Percentiles rank a stretch among this genome's conserved stretches.
Evolutionary conservation across 2,329 filamentous ascomycete genomes (phyloP).

Genomic region (Endocalyx cinctus): DNA sequence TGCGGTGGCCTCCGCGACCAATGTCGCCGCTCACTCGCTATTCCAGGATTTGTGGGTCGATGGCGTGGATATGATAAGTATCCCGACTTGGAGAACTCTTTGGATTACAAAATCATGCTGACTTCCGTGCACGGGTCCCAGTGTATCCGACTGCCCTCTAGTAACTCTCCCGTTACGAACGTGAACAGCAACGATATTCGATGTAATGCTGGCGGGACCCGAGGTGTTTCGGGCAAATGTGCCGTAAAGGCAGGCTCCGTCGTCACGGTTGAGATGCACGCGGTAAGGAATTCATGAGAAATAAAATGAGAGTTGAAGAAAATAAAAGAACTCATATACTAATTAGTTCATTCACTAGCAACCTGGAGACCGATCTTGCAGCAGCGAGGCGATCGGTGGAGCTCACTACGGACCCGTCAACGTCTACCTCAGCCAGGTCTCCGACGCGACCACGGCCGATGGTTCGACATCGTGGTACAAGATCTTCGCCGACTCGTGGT

Average conservation of each 20-base stretch:
- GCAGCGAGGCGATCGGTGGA: slow-evolving; percentile 47
- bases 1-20: slow-evolving; percentile 30
- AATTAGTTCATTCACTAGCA: too few relatives aligned
- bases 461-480: slow-evolving; percentile 47
- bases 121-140: slow-evolving; percentile 30
- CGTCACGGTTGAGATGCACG: slow-evolving; percentile 28
- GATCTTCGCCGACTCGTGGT: slow-evolving; percentile 45
- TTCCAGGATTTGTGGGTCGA: slow-evolving; percentile 51
- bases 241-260: slow-evolving; percentile 31
- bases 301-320: too few relatives aligned
- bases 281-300: slow-evolving; percentile 13
- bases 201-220: slow-evolving; percentile 36
- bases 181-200: slow-evolving; percentile 37
- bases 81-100: slow-evolving; percentile 1
- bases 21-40: slow-evolving; percentile 43
- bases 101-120: too few relatives aligned
- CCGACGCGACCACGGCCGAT: slow-evolving; percentile 40
- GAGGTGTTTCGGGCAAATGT: slow-evolving; percentile 37
- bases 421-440: slow-evolving; percentile 46
- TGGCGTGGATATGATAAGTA: slow-evolving; percentile 34
- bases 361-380: slow-evolving; percentile 40
- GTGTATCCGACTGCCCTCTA: slow-evolving; percentile 44
- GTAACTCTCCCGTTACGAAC: slow-evolving; percentile 48
- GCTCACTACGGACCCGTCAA: slow-evolving; percentile 51
- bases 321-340: too few relatives aligned